These are phyloP conservation scores for Globisporangium parvum DNA, from an alignment of 352 stramenopile species.

Conservation along the genomic window DNA sequence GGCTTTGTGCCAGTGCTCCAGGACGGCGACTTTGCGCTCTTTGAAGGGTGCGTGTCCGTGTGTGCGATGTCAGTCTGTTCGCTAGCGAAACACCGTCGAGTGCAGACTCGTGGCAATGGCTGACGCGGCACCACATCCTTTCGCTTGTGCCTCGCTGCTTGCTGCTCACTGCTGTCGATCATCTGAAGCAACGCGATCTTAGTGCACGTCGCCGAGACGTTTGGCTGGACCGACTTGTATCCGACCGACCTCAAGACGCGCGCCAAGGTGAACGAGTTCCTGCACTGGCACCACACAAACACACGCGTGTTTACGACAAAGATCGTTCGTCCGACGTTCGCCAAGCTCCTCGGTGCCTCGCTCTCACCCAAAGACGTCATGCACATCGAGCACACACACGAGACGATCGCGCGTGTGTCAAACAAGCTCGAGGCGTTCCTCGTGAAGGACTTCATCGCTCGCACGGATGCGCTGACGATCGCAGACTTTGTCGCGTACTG, in stretches of 20 bases:
- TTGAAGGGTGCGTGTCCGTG: constrained; percentile 23
- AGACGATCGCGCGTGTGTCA: constrained; percentile 32
- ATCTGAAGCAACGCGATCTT: constrained; percentile 28
- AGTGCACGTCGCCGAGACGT: constrained; percentile 47
- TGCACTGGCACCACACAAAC: constrained; percentile 69
- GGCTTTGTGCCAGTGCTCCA: constrained; percentile 39
- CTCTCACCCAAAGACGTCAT: constrained; percentile 32
- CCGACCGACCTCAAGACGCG: constrained; percentile 32
- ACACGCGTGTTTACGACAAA: constrained; percentile 41
- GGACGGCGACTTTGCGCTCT: constrained; percentile 53
- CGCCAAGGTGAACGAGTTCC: constrained; percentile 60
- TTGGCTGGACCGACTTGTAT: constrained; percentile 49
- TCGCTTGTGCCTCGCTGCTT: neutral
- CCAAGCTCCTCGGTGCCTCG: constrained; percentile 18
- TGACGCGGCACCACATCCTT: neutral
- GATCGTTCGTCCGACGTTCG: constrained; percentile 31
- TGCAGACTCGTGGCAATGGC: no score
- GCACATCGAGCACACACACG: constrained; percentile 23
- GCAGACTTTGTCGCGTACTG: constrained; percentile 53
- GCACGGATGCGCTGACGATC: constrained; percentile 47
- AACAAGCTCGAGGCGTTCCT: constrained; percentile 41
- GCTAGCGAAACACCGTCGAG: no score
- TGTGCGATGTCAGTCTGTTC: no score
- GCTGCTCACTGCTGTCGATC: no score
- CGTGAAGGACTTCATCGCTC: constrained; percentile 38